A percentile compares a stretch with the other conserved stretches of the same genome.
Conservation (phyloP, 2,329 filamentous ascomycete species). For the Pyrenochaeta sp. region DNA sequence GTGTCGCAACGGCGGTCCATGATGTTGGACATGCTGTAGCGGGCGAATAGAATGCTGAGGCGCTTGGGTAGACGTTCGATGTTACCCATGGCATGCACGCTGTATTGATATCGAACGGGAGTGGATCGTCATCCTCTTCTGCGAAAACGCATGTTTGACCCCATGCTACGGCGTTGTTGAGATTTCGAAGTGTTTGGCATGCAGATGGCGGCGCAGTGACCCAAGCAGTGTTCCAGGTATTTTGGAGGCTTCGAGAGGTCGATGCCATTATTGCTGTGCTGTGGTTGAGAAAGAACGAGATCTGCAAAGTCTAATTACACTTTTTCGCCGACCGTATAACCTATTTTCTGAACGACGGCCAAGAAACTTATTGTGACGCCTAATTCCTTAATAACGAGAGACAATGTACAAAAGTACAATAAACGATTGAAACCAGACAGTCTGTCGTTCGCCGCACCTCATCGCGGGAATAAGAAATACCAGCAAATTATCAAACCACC, state of each 20-base stretch:
- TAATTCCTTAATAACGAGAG: not conserved
- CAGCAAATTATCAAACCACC: not conserved
- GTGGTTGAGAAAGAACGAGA: not conserved
- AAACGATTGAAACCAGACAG: not conserved
- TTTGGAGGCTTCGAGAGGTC: conserved; percentile 21
- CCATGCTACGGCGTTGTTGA: conserved; percentile 60
- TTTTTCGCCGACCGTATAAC: no score
- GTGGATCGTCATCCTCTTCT: conserved; percentile 71
- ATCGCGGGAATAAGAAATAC: not conserved
- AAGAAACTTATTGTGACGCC: no score
- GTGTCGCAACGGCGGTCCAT: conserved; percentile 31
- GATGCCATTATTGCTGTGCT: conserved; percentile 18
- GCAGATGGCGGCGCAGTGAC: conserved; percentile 22
- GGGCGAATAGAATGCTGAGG: conserved; percentile 31
- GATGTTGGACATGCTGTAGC: conserved; percentile 31
- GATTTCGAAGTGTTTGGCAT: conserved; percentile 28
- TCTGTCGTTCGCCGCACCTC: not conserved
- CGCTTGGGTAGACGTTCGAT: conserved; percentile 10
- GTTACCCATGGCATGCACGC: conserved; percentile 36
- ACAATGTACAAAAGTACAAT: not conserved
- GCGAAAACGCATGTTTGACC: conserved; percentile 87
- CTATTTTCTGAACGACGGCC: no score
- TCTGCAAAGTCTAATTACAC: not conserved
- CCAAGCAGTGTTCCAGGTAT: conserved; percentile 27
- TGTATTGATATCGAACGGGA: conserved; percentile 82